Base-by-base conservation (phyloP, 208 protist genomes). In the Leishmania amazonensis region DNA sequence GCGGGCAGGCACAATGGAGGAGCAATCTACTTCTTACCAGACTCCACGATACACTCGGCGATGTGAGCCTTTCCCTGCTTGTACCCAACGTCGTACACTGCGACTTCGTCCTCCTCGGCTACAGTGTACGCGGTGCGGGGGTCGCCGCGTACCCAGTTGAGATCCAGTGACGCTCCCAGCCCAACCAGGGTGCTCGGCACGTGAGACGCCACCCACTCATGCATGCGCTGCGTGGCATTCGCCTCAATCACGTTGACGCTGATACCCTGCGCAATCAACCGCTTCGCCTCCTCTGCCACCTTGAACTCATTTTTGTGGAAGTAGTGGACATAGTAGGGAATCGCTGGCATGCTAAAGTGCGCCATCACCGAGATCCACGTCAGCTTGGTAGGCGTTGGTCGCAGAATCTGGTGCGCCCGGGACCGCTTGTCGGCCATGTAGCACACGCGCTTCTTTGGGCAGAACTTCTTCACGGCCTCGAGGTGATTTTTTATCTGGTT, bases 251-350 rank as follows among this genome's bases (percentile, higher is more conserved):
- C 64, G 58, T 31, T 65, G 62, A 68, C 0, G 62, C 40, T 28
- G 31, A 40, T 28, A 4, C 62, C 62, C 31, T 35, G 62, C 31
- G 6, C n/a, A 31, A 68, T 31, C 62, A 40, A 8, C 8, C 7
- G 31, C 62, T 68, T 31, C 62, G 62, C 62, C 62, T 68, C 62
- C 35, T 31, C 62, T 40, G 62, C 62, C 31, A 68, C 62, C 62
- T 40, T 31, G 31, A 40, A 40, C 62, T 68, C 62, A 28, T 68
- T 68, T 28, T 68, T 68, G 62, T 40, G 31, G 62, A 68, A 68
- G 62, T 68, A 68, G 62, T 68, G 62, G 31, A 68, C 35, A 40
- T 68, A 68, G 62, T 68, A 68, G 62, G 62, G 62, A 65, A 65
- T 65, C 24, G 58, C 58, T 31, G 58, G 58, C 58, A 65, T 65